A percentile compares a stretch with the other conserved stretches of the same genome.
Evolutionary conservation across 345 rosid species (phyloP).

Genomic region (Corchorus capsularis): DNA sequence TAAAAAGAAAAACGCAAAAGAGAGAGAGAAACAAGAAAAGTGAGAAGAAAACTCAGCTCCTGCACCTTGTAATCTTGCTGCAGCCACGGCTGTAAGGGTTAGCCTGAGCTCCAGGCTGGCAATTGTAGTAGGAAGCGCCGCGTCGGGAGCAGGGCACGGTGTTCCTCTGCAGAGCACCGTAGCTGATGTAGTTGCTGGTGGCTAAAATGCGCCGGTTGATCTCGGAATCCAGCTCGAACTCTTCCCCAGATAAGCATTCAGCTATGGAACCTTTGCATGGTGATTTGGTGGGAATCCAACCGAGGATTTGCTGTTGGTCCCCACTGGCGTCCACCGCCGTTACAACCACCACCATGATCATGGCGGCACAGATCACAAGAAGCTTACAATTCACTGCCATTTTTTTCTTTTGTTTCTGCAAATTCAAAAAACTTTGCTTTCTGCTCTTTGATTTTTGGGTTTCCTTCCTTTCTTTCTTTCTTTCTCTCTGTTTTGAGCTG

Average conservation of each 20-base stretch:
- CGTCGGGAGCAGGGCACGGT: conserved; percentile 92
- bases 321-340: conserved; percentile 41
- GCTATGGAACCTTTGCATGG: conserved; percentile 60
- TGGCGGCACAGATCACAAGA: conserved; percentile 38
- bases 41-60: conserved; percentile 39
- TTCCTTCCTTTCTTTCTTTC: background rate
- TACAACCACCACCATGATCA: conserved; percentile 32
- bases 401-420: background rate
- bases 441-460: background rate
- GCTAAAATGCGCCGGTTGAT: conserved; percentile 82
- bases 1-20: background rate
- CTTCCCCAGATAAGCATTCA: conserved; percentile 64
- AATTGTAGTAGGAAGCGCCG: conserved; percentile 96
- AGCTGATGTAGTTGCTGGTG: conserved; percentile 75
- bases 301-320: conserved; percentile 40
- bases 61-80: conserved; percentile 86
- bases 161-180: conserved; percentile 89
- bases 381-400: conserved; percentile 30
- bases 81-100: conserved; percentile 93
- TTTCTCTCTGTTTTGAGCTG: background rate
- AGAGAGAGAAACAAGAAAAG: background rate
- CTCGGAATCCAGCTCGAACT: conserved; percentile 77
- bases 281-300: conserved; percentile 55
- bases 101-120: conserved; percentile 70
- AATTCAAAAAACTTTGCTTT: background rate